Evolutionary conservation across 2,329 filamentous ascomycete species (phyloP), one percentile per base, ranked within the genome.

Genomic region (Rachicladosporium sp.): DNA sequence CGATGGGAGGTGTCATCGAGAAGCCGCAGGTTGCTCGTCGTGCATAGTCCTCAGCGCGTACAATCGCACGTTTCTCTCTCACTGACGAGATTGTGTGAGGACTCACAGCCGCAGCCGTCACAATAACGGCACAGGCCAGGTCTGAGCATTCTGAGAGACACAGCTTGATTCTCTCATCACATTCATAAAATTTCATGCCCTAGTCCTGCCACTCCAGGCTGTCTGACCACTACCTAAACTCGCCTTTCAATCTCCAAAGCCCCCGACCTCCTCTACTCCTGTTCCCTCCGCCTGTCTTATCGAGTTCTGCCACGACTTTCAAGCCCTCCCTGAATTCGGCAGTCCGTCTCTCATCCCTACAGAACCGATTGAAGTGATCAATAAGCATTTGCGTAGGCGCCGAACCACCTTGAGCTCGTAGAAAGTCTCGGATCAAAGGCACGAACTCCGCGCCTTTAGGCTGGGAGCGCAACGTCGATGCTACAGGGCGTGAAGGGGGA

Each of bases 311-410:
- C 52, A 94, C 80, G 45, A 70, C 70, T 50, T 82, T 78, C 40
- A 96, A 64, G 50, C 86, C 86, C 51, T 74, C 70, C 62, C 87
- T 89, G 58, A 96, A 95, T 57, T 87, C 81, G 11, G 76, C 74
- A 37, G 79, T 80, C 44, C 83, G 74, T 45, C 76, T 73, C 19
- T 70, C 62, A 33, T 76, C 82, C 13, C 72, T 74, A 55, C 86
- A 93, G 52, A 78, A 82, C 10, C 76, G 75, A 59, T 88, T 85
- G 60, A 95, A 96, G 54, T 94, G 86, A 53, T 93, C 83, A 15
- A 94, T 82, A 33, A 95, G 63, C 69, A 86, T 80, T 64, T 93
- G 86, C 32, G 82, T 88, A 4, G 84, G 78, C 4, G 83, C 84
- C 29, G 75, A 73, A 3, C 87, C 87, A 7, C 83, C 82, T 41